These are phyloP conservation scores for Fusarium pseudocircinatum DNA, from an alignment of 2,329 filamentous ascomycete genomes.

Conservation along the genomic window DNA sequence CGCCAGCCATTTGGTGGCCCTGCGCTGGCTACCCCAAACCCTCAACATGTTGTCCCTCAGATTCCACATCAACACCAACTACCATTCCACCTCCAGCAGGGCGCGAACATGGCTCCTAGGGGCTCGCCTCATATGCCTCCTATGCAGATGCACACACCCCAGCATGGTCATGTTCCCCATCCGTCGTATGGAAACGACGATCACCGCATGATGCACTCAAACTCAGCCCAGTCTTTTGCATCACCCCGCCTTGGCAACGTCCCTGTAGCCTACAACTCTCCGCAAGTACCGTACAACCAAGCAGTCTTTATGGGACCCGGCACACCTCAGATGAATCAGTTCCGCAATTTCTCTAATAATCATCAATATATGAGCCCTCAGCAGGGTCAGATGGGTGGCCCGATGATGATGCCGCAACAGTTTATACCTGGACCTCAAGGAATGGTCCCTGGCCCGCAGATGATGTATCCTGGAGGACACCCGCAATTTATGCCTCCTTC, in stretches of 20 bases:
- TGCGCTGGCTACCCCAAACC: slow-evolving; percentile 74
- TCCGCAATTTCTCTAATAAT: slow-evolving; percentile 75
- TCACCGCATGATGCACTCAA: slow-evolving; percentile 88
- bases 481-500: slow-evolving; percentile 71
- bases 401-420: slow-evolving; percentile 85
- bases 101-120: slow-evolving; percentile 71
- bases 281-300: slow-evolving; percentile 77
- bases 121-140: slow-evolving; percentile 80
- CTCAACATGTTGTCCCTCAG: slow-evolving; percentile 74
- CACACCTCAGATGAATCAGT: slow-evolving; percentile 75
- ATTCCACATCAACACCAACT: slow-evolving; percentile 86
- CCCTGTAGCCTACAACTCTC: slow-evolving; percentile 75
- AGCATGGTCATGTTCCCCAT: slow-evolving; percentile 73
- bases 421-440: slow-evolving; percentile 79
- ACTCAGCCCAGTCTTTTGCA: slow-evolving; percentile 83
- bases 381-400: slow-evolving; percentile 74
- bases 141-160: slow-evolving; percentile 79
- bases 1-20: slow-evolving; percentile 65
- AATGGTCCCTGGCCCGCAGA: slow-evolving; percentile 75
- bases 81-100: slow-evolving; percentile 83
- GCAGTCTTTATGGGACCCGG: slow-evolving; percentile 76
- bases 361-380: slow-evolving; percentile 77
- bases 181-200: slow-evolving; percentile 79
- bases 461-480: slow-evolving; percentile 81
- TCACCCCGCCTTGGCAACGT: slow-evolving; percentile 81